phyloP scores from a whole-genome alignment of 371 early-diverging fungal genomes.

The Batrachochytrium dendrobatidis region DNA sequence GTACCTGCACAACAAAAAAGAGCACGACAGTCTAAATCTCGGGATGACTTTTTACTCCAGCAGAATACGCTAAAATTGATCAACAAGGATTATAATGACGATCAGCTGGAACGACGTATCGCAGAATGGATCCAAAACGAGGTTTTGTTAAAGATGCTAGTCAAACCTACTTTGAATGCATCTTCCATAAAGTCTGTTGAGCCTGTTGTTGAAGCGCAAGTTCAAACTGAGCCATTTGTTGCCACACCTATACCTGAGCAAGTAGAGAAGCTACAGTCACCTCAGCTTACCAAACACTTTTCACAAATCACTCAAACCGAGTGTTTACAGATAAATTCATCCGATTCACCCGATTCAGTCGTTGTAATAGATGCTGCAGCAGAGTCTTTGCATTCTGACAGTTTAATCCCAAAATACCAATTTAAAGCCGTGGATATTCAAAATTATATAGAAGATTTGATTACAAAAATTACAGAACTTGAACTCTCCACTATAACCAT shows the following conservation, averaged over 20 bases:
- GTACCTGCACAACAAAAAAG: neutral
- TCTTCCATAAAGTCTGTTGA: neutral
- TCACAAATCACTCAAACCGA: neutral
- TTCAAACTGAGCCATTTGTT: no score
- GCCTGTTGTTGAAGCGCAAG: neutral
- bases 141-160: neutral
- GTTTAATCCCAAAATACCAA: no score
- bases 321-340: no score
- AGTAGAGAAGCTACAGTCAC: neutral
- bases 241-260: neutral
- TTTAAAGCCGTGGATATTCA: no score
- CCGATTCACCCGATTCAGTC: neutral
- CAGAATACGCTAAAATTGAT: neutral
- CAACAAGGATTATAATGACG: neutral
- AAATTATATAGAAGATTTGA: no score
- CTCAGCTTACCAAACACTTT: neutral
- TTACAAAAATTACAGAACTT: no score
- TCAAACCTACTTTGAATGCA: neutral
- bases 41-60: neutral
- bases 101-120: neutral
- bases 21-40: neutral
- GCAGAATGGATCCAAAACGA: neutral
- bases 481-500: no score
- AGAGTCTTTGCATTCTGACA: no score
- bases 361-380: neutral